Evolutionary conservation across 1,139 yeast species (phyloP).

Genomic region (Candida sp.): DNA sequence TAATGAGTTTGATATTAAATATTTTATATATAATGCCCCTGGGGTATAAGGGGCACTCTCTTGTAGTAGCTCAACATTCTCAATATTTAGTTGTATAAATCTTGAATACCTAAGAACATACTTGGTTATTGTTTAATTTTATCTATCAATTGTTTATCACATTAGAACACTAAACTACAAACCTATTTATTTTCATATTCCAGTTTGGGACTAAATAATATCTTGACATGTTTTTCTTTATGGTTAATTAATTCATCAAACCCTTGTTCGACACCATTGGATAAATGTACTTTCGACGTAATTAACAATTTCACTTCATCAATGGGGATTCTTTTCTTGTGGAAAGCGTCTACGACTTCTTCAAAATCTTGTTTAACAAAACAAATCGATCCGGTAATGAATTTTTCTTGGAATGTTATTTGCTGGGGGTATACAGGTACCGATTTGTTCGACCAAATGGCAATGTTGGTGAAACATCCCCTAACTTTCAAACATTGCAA

Average conservation of each 20-base stretch:
- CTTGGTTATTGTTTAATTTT: too few relatives aligned
- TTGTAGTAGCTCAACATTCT: too few relatives aligned
- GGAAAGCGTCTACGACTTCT: conserved; percentile 30
- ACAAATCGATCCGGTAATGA: conserved; percentile 40
- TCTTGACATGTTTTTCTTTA: conserved; percentile 35
- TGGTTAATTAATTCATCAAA: conserved; percentile 30
- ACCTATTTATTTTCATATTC: not conserved
- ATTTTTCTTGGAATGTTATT: conserved; percentile 33
- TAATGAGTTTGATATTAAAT: too few relatives aligned
- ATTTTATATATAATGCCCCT: too few relatives aligned
- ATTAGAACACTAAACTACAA: too few relatives aligned
- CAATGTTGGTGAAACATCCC: conserved; percentile 63
- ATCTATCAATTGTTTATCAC: too few relatives aligned
- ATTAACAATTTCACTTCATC: conserved; percentile 24
- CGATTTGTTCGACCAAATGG: conserved; percentile 49
- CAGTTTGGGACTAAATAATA: conserved; percentile 25
- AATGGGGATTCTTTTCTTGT: conserved; percentile 21
- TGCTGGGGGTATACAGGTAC: conserved; percentile 35
- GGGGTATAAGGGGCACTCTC: too few relatives aligned
- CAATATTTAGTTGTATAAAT: too few relatives aligned
- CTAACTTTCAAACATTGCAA: conserved; percentile 44
- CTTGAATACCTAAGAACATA: too few relatives aligned
- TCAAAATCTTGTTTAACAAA: conserved; percentile 34
- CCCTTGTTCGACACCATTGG: conserved; percentile 32
- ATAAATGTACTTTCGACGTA: conserved; percentile 31